A percentile compares a stretch with the other conserved stretches of the same genome.
phyloP scores from a whole-genome alignment of 176 grass and related monocot genomes.

The Phyllostachys edulis region DNA sequence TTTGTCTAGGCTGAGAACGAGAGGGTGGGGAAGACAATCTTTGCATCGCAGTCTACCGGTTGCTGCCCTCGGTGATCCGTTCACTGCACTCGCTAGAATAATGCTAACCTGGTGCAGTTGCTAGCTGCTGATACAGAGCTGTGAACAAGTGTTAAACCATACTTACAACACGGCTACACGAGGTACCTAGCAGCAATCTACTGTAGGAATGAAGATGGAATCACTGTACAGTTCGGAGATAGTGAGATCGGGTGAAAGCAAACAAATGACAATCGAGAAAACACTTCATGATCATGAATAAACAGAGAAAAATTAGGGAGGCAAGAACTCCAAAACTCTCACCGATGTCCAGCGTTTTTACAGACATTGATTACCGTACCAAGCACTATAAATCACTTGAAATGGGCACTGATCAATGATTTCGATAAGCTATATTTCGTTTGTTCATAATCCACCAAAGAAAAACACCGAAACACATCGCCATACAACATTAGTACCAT shows the following conservation, averaged over 20 bases:
- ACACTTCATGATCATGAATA: neutral
- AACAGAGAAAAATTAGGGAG: neutral
- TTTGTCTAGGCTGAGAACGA: too few relatives aligned
- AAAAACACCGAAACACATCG: neutral
- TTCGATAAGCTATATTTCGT: neutral
- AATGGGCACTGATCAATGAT: neutral
- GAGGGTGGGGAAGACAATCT: too few relatives aligned
- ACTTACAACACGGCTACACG: neutral
- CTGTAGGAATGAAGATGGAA: neutral
- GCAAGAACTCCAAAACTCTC: neutral
- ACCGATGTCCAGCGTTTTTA: neutral
- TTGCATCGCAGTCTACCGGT: too few relatives aligned
- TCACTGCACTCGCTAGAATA: neutral
- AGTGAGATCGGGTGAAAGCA: neutral
- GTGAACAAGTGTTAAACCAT: neutral
- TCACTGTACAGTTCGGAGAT: neutral
- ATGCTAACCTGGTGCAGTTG: neutral
- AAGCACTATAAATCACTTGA: neutral
- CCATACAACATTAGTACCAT: neutral
- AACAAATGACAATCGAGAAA: neutral
- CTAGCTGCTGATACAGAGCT: neutral
- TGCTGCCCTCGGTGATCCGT: neutral
- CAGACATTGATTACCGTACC: neutral
- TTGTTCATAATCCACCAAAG: neutral
- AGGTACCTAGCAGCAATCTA: neutral